phyloP scores from a whole-genome alignment of 495 filamentous ascomycete species.

The Lasiosphaeris hirsuta region DNA sequence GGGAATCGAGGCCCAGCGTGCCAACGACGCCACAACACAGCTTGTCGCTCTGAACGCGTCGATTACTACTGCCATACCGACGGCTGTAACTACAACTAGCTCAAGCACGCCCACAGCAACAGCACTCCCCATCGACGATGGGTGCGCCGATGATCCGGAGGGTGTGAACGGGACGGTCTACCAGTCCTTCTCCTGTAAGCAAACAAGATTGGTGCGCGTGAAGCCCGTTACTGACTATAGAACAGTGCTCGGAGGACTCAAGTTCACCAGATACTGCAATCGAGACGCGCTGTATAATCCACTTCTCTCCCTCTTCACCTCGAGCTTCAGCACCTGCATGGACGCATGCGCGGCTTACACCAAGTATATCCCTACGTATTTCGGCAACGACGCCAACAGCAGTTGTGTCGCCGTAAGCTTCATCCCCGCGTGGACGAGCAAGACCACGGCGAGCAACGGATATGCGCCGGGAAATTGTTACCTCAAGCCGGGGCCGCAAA shows the following conservation, averaged over 20 bases:
- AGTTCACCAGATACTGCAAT: conserved; percentile 41
- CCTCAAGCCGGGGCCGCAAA: conserved; percentile 41
- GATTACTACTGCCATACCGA: not conserved
- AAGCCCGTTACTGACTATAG: not conserved
- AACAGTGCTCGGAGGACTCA: conserved; percentile 31
- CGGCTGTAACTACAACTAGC: conserved; percentile 9
- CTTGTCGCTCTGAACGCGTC: conserved; percentile 25
- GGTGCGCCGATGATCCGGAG: conserved; percentile 32
- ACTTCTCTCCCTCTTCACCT: conserved; percentile 37
- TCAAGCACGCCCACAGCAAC: conserved; percentile 24
- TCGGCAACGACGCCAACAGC: conserved; percentile 26
- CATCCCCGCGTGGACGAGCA: conserved; percentile 42
- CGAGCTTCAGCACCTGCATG: conserved; percentile 43
- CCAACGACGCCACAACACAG: conserved; percentile 33
- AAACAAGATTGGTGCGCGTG: not conserved
- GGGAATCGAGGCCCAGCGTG: conserved; percentile 38
- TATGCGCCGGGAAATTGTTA: conserved; percentile 45
- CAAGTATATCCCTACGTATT: conserved; percentile 28
- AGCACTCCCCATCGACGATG: conserved; percentile 30
- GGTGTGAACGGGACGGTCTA: conserved; percentile 30
- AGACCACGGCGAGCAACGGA: conserved; percentile 23
- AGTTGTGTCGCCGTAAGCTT: conserved; percentile 43
- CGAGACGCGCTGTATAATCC: conserved; percentile 30
- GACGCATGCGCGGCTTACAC: conserved; percentile 46
- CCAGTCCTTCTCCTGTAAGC: conserved; percentile 23